These are phyloP conservation scores for Chrysoporthe cubensis DNA, from an alignment of 2,329 filamentous ascomycete species.

Conservation along the genomic window DNA sequence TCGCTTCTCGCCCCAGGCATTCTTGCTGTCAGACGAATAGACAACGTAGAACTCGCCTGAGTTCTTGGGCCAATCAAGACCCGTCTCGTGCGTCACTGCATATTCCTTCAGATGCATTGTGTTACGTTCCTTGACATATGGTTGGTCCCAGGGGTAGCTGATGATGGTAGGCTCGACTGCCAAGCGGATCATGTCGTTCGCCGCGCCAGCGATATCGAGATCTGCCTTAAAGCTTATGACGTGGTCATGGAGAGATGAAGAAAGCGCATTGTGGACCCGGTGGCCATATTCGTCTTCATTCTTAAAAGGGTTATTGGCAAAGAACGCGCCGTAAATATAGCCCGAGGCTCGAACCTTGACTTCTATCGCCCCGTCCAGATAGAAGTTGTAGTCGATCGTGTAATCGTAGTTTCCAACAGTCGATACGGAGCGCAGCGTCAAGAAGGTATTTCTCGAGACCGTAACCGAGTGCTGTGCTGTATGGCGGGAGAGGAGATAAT, in stretches of 20 bases:
- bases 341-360: conserved; percentile 44
- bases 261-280: conserved; percentile 39
- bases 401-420: conserved; percentile 51
- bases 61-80: conserved; percentile 37
- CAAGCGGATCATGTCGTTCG: conserved; percentile 40
- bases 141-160: conserved; percentile 28
- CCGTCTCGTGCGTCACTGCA: conserved; percentile 19
- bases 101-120: conserved; percentile 28
- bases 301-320: conserved; percentile 33
- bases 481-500: conserved; percentile 43
- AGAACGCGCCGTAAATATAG: conserved; percentile 43
- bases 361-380: conserved; percentile 43
- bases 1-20: conserved; percentile 45
- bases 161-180: conserved; percentile 39
- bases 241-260: conserved; percentile 45
- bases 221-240: conserved; percentile 46
- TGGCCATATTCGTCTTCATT: conserved; percentile 41
- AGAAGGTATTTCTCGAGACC: conserved; percentile 36
- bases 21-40: conserved; percentile 38
- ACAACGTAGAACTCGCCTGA: conserved; percentile 45
- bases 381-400: conserved; percentile 41
- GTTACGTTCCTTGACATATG: conserved; percentile 24
- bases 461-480: conserved; percentile 37
- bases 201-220: conserved; percentile 41
- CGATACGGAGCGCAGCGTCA: conserved; percentile 44